Evolutionary conservation across 495 filamentous ascomycete species (phyloP), one percentile per base, ranked within the genome.

Genomic region (Massariosphaeria phaeospora): DNA sequence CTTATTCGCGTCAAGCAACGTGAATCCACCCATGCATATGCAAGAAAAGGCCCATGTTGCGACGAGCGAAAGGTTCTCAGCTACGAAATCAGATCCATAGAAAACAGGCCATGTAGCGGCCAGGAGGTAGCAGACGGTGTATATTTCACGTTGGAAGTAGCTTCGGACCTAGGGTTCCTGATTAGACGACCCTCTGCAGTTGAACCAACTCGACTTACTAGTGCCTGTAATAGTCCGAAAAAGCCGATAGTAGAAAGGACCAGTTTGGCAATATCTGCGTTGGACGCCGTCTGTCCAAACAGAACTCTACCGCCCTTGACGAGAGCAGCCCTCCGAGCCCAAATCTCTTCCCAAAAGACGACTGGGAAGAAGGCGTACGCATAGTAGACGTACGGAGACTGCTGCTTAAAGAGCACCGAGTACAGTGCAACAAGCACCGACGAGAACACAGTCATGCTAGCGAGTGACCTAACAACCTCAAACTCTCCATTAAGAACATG

Each of bases 331-430:
- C 90, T 75, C 8, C 89, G 80, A 2, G 86, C 88, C 66, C 86
- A 89, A 0, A 97, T 89, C 62, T 95, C 94, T 66, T 96, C 91
- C 93, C 94, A 99, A 75, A 99, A 96, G 39, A 84, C 80, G 1
- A 93, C 81, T 0, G 94, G 91, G 68, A 97, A 99, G 59, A 91
- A 76, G 4, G 81, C 90, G 66, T 97, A 99, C 21, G 84, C 84
- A 61, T 97, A 97, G 67, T 97, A 99, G 4, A 86, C 87, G 59
- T 78, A 75, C 0, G 91, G 83, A 2, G 89, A 91, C 26, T 80
- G 77, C 31, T 94, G 91, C 49, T 89, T 75, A 49, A 83, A 70
- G 36, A 99, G 84, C 6, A 87, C 80, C 2, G 89, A 83, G 60
- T 86, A 96, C 13, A 97, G 67, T 3, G 73, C 77, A 3, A 84